Evolutionary conservation across 176 grass and related monocot genomes (phyloP).

Genomic region (Dendrocalamus sinicus): DNA sequence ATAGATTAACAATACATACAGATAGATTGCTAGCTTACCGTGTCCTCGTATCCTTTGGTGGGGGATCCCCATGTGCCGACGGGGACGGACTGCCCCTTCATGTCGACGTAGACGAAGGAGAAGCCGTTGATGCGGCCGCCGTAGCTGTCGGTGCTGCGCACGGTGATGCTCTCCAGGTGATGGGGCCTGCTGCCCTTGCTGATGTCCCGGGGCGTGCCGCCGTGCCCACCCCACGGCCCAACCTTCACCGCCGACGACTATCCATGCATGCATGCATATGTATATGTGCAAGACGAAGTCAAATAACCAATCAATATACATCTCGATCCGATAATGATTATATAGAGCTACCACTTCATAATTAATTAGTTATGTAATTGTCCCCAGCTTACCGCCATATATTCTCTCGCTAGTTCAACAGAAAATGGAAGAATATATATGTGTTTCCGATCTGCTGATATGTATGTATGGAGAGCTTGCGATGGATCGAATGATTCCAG

Average conservation of each 20-base stretch:
- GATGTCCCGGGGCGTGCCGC: background rate
- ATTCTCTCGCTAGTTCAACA: no score
- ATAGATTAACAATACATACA: no score
- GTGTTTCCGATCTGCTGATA: no score
- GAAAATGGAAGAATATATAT: no score
- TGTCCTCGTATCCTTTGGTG: no score
- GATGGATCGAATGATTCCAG: no score
- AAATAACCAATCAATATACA: background rate
- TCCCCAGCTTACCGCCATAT: no score
- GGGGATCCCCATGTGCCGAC: background rate
- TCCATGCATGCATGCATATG: background rate
- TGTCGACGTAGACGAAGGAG: constrained; percentile 16
- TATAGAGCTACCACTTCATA: no score
- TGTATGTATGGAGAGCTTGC: no score
- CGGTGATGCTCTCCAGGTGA: background rate
- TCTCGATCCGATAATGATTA: no score
- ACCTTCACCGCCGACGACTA: background rate
- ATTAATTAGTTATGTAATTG: no score
- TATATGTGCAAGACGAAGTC: background rate
- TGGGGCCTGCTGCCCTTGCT: background rate
- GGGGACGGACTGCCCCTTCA: background rate
- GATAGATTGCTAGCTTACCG: no score
- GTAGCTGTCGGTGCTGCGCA: background rate
- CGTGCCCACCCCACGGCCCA: background rate
- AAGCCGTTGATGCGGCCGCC: constrained; percentile 9